These are phyloP conservation scores for Paratinospora sagittata DNA, from an alignment of 164 flowering plant genomes.

Conservation along the genomic window DNA sequence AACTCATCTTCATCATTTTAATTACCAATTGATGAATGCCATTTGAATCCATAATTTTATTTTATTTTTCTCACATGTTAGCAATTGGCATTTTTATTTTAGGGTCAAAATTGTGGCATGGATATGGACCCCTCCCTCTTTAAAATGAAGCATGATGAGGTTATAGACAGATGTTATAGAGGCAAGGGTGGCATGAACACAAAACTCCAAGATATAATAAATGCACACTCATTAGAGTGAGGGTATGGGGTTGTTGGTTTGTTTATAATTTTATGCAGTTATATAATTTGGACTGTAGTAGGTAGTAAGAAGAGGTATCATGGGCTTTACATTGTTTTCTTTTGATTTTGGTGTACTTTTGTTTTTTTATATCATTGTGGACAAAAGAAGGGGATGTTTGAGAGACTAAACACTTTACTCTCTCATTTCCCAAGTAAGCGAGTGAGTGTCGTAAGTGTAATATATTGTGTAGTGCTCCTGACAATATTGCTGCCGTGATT, in stretches of 20 bases:
- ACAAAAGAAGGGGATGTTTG: constrained; percentile 17
- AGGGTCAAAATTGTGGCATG: background rate
- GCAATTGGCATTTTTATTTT: too few species aligned
- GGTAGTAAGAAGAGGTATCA: constrained; percentile 1
- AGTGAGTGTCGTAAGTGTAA: constrained; percentile 18
- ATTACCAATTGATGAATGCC: too few species aligned
- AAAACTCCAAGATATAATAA: constrained; percentile 5
- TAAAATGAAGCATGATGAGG: background rate
- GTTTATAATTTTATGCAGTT: background rate
- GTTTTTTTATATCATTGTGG: constrained; percentile 15
- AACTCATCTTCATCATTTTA: too few species aligned
- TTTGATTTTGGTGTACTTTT: constrained; percentile 15
- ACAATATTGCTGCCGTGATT: constrained; percentile 15
- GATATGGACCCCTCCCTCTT: background rate
- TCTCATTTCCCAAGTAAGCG: constrained; percentile 7
- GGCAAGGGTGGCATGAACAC: background rate
- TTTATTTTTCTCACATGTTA: too few species aligned
- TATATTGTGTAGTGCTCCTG: constrained; percentile 25
- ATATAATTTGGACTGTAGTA: background rate
- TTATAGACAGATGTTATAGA: background rate
- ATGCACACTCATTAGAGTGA: constrained; percentile 2
- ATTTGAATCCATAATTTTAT: too few species aligned
- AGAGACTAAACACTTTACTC: constrained; percentile 14
- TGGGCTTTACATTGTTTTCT: constrained; percentile 29
- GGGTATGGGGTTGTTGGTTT: background rate